Percentiles rank a stretch among this genome's conserved stretches.
These are phyloP conservation scores for Alternaria incomplexa DNA, from an alignment of 2,329 filamentous ascomycete species.

Conservation along the genomic window DNA sequence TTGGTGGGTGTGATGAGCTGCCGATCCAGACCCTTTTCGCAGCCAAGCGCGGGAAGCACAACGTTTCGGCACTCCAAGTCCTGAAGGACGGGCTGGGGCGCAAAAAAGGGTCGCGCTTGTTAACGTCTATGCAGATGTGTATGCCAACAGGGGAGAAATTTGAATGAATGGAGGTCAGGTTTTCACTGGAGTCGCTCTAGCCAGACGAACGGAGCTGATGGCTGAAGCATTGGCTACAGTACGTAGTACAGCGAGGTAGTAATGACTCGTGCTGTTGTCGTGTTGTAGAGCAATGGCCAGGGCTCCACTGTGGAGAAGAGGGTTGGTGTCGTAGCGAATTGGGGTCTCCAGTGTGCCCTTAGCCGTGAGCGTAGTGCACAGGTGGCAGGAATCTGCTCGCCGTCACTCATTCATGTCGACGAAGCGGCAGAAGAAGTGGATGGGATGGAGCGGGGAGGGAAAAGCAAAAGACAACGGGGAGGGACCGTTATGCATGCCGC, in stretches of 20 bases:
- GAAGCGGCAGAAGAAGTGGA: constrained; percentile 23
- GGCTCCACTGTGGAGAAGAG: constrained; percentile 27
- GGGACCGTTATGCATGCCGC: constrained; percentile 7
- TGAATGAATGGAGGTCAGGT: neutral
- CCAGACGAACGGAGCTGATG: neutral
- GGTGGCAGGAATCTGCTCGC: constrained; percentile 16
- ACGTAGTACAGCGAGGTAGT: neutral
- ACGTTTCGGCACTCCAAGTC: constrained; percentile 14
- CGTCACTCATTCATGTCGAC: constrained; percentile 23
- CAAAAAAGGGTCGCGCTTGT: constrained; percentile 14
- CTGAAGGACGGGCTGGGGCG: constrained; percentile 1
- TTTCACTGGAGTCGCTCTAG: neutral
- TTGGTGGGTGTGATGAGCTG: constrained; percentile 40
- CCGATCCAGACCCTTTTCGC: constrained; percentile 22
- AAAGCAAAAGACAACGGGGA: constrained; percentile 17
- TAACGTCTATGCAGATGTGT: neutral
- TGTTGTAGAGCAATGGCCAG: constrained; percentile 21
- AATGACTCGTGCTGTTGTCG: constrained; percentile 10
- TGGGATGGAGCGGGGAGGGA: constrained; percentile 9
- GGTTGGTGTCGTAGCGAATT: constrained; percentile 29
- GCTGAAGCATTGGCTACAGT: neutral
- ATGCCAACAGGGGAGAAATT: neutral
- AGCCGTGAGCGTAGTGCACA: constrained; percentile 16
- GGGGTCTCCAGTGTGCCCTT: constrained; percentile 10
- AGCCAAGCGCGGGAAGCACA: constrained; percentile 31